Conservation (phyloP, 2,329 filamentous ascomycete species). For the Trichothecium roseum region DNA sequence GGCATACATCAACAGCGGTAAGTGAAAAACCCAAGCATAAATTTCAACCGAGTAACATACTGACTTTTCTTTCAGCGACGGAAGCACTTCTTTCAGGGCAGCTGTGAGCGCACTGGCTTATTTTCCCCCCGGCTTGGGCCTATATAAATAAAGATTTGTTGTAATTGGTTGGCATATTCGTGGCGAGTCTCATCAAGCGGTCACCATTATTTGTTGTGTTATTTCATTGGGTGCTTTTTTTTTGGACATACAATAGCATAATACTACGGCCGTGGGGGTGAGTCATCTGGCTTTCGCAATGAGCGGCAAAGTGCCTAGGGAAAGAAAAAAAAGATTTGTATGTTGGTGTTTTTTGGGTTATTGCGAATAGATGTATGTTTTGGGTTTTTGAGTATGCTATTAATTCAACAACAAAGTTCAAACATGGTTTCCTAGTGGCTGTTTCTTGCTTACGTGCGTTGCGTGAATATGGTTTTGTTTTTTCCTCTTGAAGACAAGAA, state of each 20-base stretch:
- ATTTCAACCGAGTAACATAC: constrained; percentile 7
- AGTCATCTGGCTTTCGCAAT: too few species aligned
- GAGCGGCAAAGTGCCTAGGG: too few species aligned
- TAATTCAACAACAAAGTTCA: not conserved
- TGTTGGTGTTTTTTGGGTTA: too few species aligned
- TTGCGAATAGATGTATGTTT: not conserved
- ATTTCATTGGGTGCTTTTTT: too few species aligned
- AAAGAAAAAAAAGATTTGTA: too few species aligned
- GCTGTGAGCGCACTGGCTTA: constrained; percentile 34
- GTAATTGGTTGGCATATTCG: constrained; percentile 1
- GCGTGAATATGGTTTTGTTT: not conserved
- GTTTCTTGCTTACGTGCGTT: not conserved
- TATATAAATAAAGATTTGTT: constrained; percentile 1
- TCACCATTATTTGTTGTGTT: too few species aligned
- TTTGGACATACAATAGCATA: not conserved
- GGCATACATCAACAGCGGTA: constrained; percentile 89
- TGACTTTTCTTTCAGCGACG: constrained; percentile 42
- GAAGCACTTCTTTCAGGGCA: constrained; percentile 72
- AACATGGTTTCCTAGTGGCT: not conserved
- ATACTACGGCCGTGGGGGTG: too few species aligned
- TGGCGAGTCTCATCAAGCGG: too few species aligned
- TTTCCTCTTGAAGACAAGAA: too few species aligned
- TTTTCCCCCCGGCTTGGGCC: not conserved
- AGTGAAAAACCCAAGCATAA: constrained; percentile 23
- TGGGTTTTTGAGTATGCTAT: not conserved